phyloP scores from a whole-genome alignment of 2,329 filamentous ascomycete species.

The Fusarium nelsonii region DNA sequence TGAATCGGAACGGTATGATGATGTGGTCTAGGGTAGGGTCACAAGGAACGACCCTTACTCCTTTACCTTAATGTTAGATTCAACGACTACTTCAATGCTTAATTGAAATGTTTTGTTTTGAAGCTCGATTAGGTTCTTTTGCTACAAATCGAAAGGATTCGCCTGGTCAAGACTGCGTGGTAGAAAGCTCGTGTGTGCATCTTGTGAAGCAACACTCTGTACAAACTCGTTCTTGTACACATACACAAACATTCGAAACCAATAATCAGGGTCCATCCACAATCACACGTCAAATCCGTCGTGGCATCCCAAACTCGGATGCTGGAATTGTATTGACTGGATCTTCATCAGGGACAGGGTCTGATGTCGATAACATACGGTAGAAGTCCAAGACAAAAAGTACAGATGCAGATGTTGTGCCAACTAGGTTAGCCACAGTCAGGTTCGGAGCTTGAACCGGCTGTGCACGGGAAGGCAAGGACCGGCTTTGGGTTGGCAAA shows the following conservation, averaged over 20 bases:
- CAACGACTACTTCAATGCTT: neutral
- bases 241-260: neutral
- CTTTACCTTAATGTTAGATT: neutral
- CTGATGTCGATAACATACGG: constrained; percentile 41
- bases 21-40: neutral
- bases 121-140: too few relatives aligned
- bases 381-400: constrained; percentile 36
- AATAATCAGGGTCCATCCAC: constrained; percentile 41
- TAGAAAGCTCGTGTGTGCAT: neutral
- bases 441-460: constrained; percentile 4
- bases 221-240: neutral
- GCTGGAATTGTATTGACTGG: constrained; percentile 1
- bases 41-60: neutral
- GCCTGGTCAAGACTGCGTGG: neutral
- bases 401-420: constrained; percentile 1
- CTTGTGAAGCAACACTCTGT: constrained; percentile 10
- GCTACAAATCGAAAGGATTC: neutral
- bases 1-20: neutral
- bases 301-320: constrained; percentile 1
- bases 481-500: constrained; percentile 15
- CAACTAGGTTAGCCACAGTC: constrained; percentile 1
- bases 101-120: neutral
- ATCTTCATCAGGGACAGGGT: constrained; percentile 33
- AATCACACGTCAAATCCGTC: constrained; percentile 21
- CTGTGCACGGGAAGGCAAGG: constrained; percentile 26